A percentile compares a stretch with the other conserved stretches of the same genome.
Evolutionary conservation across 345 rosid genomes (phyloP).

Genomic region (Salix dunnii): DNA sequence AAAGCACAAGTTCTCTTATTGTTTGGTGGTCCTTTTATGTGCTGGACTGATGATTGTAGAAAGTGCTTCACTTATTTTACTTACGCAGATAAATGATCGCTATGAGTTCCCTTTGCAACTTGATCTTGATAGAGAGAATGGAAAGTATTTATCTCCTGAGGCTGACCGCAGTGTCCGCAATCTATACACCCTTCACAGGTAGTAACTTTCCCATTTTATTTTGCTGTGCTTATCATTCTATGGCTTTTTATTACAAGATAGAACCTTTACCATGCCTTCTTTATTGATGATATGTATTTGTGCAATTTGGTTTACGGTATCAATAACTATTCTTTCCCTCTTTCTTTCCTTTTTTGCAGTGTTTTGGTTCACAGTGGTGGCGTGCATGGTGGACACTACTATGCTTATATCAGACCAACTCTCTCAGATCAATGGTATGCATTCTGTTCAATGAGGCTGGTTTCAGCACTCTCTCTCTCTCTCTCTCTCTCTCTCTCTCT

Average conservation of each 20-base stretch:
- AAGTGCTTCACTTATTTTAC: neutral
- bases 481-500: too few relatives aligned
- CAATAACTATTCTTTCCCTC: neutral
- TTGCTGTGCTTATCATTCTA: neutral
- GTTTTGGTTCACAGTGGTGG: conserved; percentile 98
- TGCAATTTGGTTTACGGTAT: neutral
- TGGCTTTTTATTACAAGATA: neutral
- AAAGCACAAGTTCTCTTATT: neutral
- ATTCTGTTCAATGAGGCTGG: neutral
- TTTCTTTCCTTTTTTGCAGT: conserved; percentile 41
- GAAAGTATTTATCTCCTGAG: conserved; percentile 36
- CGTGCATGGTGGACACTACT: conserved; percentile 96
- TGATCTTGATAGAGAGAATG: conserved; percentile 33
- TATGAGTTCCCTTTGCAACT: conserved; percentile 39
- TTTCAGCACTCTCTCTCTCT: neutral
- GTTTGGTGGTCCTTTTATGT: neutral
- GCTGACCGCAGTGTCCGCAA: conserved; percentile 35
- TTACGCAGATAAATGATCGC: conserved; percentile 34
- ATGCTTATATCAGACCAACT: conserved; percentile 95
- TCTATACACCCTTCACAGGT: conserved; percentile 76
- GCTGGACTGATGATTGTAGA: neutral
- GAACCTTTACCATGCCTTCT: neutral
- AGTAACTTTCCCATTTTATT: conserved; percentile 6
- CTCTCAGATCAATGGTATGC: conserved; percentile 89
- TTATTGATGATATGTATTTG: neutral